Base-by-base conservation (phyloP, 176 grass and related monocot species). In the Poa annua region DNA sequence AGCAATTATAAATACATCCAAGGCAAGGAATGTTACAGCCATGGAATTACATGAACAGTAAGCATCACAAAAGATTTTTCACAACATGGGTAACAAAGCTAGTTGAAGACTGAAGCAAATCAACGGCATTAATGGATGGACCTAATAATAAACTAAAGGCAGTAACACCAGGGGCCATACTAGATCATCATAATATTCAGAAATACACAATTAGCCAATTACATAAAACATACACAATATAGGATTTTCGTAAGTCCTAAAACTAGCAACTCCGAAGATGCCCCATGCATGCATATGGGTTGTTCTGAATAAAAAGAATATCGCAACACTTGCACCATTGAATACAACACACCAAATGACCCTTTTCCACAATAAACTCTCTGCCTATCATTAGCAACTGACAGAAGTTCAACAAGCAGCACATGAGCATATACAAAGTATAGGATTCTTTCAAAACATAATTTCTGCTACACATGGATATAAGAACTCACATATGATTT, bases 41-140 rank as follows among this genome's bases (percentile, higher is more conserved):
- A 88, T 26, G 60, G 5, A 42, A 20, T 69, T 59, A 65, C 25
- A 45, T 26, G 7, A 49, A 82, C 57, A 51, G 59, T 24, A 55
- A 48, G 29, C 20, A 85, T 53, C 41, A 41, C 29, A 29, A 55
- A 80, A 60, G 17, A 74, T 62, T 26, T 75, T 61, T 45, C 4
- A 24, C 15, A 24, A 33, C 55, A 68, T 57, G 53, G 39, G 47
- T 62, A 32, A 32, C 45, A 76, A 0, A 4, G 47, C 19, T 71
- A 53, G 52, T 70, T 66, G 41, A 45, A 81, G 71, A 56, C 10
- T 82, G 14, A 77, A 76, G 59, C 56, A 75, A 69, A 59, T 75
- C 4, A 4, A 50, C 24, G 9, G 1, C 68, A 76, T 53, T 33
- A 81, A 10, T 44, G 10, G 11, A 25, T 8, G 2, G 62, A 41